phyloP scores from a whole-genome alignment of 148 eudicot genomes.

The Bassia scoparia region DNA sequence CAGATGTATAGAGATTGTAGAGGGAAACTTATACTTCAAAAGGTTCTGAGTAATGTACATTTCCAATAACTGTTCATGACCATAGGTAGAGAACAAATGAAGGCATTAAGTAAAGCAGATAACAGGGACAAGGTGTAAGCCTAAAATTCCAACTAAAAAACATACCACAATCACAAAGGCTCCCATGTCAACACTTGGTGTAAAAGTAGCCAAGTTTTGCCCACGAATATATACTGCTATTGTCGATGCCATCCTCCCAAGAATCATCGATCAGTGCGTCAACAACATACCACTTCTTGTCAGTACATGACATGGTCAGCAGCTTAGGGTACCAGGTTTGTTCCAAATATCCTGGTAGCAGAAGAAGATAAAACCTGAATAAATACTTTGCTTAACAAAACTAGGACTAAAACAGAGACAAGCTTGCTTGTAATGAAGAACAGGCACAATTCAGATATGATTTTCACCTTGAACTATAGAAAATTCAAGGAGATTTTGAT shows the following conservation, averaged over 20 bases:
- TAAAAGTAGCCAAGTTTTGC: slow-evolving; percentile 75
- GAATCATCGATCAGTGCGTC: slow-evolving; percentile 93
- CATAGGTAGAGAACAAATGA: background rate
- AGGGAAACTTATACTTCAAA: no score
- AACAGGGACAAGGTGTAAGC: background rate
- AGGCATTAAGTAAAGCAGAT: background rate
- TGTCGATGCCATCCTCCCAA: slow-evolving; percentile 84
- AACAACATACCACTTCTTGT: slow-evolving; percentile 85
- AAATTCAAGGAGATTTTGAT: background rate
- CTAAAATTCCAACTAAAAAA: background rate
- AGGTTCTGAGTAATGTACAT: background rate
- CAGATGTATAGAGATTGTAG: no score
- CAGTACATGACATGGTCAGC: slow-evolving; percentile 71
- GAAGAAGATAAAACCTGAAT: background rate
- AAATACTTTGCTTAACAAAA: background rate
- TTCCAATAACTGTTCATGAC: background rate
- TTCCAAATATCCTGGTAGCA: slow-evolving; percentile 82
- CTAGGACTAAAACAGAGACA: background rate
- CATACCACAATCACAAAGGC: slow-evolving; percentile 93
- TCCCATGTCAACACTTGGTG: slow-evolving; percentile 99
- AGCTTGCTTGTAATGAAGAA: background rate
- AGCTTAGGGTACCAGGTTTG: slow-evolving; percentile 91
- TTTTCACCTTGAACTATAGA: background rate
- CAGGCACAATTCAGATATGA: background rate
- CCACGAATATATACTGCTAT: slow-evolving; percentile 86